These are phyloP conservation scores for Phytophthora melonis DNA, from an alignment of 352 stramenopile species.

Conservation along the genomic window DNA sequence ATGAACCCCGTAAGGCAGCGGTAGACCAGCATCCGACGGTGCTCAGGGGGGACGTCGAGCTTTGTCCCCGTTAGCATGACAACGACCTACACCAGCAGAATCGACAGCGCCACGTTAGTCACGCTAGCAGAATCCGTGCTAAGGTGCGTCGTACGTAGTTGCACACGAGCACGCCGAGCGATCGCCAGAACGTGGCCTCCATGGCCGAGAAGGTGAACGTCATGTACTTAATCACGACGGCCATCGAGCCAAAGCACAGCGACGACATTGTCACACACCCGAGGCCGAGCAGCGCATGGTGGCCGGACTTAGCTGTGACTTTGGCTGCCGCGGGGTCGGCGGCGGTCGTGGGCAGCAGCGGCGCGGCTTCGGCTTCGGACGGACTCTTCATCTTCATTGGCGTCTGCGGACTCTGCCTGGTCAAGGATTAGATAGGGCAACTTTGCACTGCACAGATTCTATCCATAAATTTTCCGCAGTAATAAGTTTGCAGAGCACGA, in stretches of 20 bases:
- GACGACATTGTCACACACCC: conserved; percentile 65
- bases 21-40: conserved; percentile 60
- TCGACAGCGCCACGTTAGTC: neutral
- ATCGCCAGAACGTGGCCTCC: conserved; percentile 81
- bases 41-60: conserved; percentile 47
- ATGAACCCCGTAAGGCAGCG: conserved; percentile 67
- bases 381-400: neutral
- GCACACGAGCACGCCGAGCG: conserved; percentile 50
- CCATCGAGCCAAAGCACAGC: conserved; percentile 81
- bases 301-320: conserved; percentile 13
- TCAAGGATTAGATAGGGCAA: neutral
- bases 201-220: conserved; percentile 72
- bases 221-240: conserved; percentile 75
- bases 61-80: conserved; percentile 28
- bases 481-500: no score
- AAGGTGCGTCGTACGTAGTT: conserved; percentile 54
- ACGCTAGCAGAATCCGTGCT: neutral
- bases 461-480: no score
- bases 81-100: conserved; percentile 9
- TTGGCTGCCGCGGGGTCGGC: conserved; percentile 14
- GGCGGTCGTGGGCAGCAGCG: conserved; percentile 19
- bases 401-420: neutral
- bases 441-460: neutral
- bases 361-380: conserved; percentile 15
- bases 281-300: conserved; percentile 64